Conservation (phyloP, 768 basidiomycete species). For the Tylopilus felleus region DNA sequence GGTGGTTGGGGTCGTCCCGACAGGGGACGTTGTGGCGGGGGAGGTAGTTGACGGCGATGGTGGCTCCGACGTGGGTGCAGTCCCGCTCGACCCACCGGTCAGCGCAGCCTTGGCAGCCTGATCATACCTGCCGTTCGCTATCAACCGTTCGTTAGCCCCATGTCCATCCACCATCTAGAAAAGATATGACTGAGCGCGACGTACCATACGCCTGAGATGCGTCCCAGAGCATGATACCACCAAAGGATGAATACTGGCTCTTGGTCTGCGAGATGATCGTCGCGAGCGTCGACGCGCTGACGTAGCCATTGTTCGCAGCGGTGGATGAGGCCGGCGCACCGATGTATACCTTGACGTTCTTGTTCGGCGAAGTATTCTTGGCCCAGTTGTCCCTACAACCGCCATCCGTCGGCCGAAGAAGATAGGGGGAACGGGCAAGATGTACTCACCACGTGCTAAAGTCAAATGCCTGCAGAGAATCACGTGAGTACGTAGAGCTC, state of each 20-base stretch:
- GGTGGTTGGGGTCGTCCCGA: background rate
- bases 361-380: constrained; percentile 39
- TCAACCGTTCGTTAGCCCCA: background rate
- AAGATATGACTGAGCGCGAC: background rate
- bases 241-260: constrained; percentile 42
- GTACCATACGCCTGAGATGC: constrained; percentile 45
- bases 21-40: constrained; percentile 5
- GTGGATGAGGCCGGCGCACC: constrained; percentile 42
- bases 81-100: constrained; percentile 9
- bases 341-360: constrained; percentile 46
- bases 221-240: constrained; percentile 44
- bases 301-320: constrained; percentile 43
- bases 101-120: constrained; percentile 41
- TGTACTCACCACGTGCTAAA: constrained; percentile 36
- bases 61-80: constrained; percentile 1
- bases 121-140: constrained; percentile 45
- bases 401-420: background rate
- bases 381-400: constrained; percentile 47
- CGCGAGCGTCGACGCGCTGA: constrained; percentile 32
- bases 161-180: background rate
- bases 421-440: background rate
- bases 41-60: background rate
- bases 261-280: constrained; percentile 33
- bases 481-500: background rate
- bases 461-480: constrained; percentile 41